These are phyloP conservation scores for Botrytis sinoallii DNA, from an alignment of 2,329 filamentous ascomycete species.

Conservation along the genomic window DNA sequence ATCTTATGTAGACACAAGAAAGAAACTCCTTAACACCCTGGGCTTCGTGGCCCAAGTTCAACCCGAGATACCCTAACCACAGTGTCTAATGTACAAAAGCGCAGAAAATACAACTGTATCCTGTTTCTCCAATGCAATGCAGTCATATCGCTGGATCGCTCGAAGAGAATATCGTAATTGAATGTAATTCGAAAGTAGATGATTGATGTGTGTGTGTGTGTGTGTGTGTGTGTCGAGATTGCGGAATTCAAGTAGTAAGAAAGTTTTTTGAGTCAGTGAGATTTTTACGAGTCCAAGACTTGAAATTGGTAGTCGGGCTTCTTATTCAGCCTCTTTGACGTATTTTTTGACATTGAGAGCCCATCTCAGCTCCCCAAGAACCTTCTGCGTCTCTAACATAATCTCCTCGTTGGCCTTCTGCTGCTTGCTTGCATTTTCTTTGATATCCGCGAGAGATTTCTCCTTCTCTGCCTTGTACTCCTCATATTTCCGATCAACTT, in stretches of 20 bases:
- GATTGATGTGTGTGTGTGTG: not conserved
- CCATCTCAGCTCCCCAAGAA: slow-evolving; percentile 69
- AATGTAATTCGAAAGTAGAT: not conserved
- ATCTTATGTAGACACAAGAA: slow-evolving; percentile 9
- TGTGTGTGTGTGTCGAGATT: not conserved
- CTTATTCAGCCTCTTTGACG: slow-evolving; percentile 53
- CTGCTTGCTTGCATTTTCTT: slow-evolving; percentile 52
- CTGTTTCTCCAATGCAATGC: slow-evolving; percentile 20
- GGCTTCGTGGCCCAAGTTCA: slow-evolving; percentile 6
- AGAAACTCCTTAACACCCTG: slow-evolving; percentile 14
- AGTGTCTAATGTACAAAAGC: slow-evolving; percentile 18
- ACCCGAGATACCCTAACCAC: slow-evolving; percentile 17
- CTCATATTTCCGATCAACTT: slow-evolving; percentile 58
- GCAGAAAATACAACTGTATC: slow-evolving; percentile 19
- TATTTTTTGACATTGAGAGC: slow-evolving; percentile 65
- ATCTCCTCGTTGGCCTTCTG: slow-evolving; percentile 60
- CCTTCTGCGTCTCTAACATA: slow-evolving; percentile 56
- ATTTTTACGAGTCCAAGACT: not conserved
- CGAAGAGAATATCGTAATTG: slow-evolving; percentile 4
- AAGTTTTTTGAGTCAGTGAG: not conserved
- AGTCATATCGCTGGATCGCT: slow-evolving; percentile 2
- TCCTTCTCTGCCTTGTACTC: slow-evolving; percentile 64
- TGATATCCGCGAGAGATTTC: slow-evolving; percentile 56
- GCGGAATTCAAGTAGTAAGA: not conserved
- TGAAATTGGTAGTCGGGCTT: not conserved